These are phyloP conservation scores for Penicillium sp. DNA, from an alignment of 2,329 filamentous ascomycete genomes.

Conservation along the genomic window DNA sequence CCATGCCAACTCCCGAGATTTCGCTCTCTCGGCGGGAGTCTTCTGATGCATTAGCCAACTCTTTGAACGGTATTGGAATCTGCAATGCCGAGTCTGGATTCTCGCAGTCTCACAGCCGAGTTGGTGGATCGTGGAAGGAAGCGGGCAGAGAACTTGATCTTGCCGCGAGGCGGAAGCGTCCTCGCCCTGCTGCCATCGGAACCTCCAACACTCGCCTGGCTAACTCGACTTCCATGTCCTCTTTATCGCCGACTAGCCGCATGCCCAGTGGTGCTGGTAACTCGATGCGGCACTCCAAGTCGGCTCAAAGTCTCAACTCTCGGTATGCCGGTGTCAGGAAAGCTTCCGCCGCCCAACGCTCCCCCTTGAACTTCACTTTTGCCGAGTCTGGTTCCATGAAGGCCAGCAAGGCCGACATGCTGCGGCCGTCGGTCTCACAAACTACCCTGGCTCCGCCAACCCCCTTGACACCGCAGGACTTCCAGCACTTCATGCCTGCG, in stretches of 20 bases:
- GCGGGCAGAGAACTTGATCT: constrained; percentile 43
- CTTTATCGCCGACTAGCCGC: constrained; percentile 40
- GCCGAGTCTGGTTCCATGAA: constrained; percentile 41
- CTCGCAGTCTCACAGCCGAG: constrained; percentile 26
- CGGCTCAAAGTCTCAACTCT: constrained; percentile 43
- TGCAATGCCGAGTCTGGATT: constrained; percentile 24
- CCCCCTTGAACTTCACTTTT: constrained; percentile 46
- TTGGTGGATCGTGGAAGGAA: constrained; percentile 33
- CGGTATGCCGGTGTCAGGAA: constrained; percentile 47
- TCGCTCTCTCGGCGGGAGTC: constrained; percentile 29
- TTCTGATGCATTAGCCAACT: constrained; percentile 33
- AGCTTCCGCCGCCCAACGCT: constrained; percentile 43
- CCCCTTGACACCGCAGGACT: constrained; percentile 42
- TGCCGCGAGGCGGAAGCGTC: constrained; percentile 45
- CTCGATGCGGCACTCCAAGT: constrained; percentile 45
- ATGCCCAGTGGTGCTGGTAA: constrained; percentile 33
- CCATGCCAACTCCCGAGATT: constrained; percentile 30
- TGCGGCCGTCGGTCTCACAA: constrained; percentile 34
- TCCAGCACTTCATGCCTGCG: constrained; percentile 40
- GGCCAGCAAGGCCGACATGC: constrained; percentile 33
- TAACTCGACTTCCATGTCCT: constrained; percentile 39
- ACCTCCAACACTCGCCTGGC: constrained; percentile 38
- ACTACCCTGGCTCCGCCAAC: constrained; percentile 41
- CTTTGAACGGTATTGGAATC: constrained; percentile 36
- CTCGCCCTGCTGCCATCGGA: constrained; percentile 45